Conservation (phyloP, 2,329 filamentous ascomycete species). For the Epichloe festucae region DNA sequence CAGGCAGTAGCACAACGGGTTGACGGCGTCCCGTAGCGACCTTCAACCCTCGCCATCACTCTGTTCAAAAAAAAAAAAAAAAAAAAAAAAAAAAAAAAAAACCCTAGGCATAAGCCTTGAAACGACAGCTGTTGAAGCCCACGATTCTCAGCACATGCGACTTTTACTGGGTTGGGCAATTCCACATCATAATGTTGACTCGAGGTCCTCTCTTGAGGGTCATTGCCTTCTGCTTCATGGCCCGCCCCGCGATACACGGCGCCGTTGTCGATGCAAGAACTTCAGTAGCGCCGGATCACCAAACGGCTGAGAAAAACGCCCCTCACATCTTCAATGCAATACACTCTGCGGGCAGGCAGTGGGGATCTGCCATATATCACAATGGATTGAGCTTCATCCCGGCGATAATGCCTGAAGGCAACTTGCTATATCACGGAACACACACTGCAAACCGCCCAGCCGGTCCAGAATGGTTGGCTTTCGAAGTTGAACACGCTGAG, state of each 20-base stretch:
- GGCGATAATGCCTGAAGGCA: conserved; percentile 49
- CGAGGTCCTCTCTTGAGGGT: not conserved
- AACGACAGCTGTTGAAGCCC: too few relatives aligned
- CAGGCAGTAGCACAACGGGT: too few relatives aligned
- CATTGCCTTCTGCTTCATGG: not conserved
- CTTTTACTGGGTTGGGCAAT: not conserved
- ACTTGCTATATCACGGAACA: conserved; percentile 55
- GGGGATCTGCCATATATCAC: conserved; percentile 59
- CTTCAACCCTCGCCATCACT: too few relatives aligned
- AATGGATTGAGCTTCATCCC: conserved; percentile 65
- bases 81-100: too few relatives aligned
- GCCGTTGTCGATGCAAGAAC: not conserved
- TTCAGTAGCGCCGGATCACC: conserved; percentile 22
- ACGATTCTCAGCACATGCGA: not conserved
- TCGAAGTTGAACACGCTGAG: conserved; percentile 62
- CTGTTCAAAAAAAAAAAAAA: too few relatives aligned
- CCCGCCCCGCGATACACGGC: not conserved
- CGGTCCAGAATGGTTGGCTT: conserved; percentile 58
- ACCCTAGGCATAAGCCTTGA: too few relatives aligned
- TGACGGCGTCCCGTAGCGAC: too few relatives aligned
- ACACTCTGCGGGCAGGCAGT: conserved; percentile 60
- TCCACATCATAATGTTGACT: not conserved
- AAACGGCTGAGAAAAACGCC: conserved; percentile 35
- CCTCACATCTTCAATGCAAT: conserved; percentile 60
- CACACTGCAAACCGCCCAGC: conserved; percentile 29